Conservation (phyloP, 768 basidiomycete species). For the Amanita rimosa region DNA sequence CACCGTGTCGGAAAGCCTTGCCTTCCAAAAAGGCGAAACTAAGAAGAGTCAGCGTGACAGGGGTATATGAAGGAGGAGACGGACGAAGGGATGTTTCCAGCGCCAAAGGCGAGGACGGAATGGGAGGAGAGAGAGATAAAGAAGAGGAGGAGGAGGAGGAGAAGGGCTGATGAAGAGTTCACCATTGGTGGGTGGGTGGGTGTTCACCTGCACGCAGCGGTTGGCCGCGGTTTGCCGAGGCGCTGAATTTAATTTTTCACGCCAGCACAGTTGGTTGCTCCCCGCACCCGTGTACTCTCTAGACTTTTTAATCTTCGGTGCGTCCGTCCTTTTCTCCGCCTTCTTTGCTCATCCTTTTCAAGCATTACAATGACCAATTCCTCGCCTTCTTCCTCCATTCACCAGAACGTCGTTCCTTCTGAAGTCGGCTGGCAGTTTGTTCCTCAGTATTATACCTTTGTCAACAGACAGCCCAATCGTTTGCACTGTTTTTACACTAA, state of each 20-base stretch:
- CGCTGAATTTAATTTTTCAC: constrained; percentile 21
- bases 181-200: too few species aligned
- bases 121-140: constrained; percentile 45
- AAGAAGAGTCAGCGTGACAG: constrained; percentile 3
- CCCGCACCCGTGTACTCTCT: constrained; percentile 23
- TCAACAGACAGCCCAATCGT: constrained; percentile 94
- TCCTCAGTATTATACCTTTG: constrained; percentile 97
- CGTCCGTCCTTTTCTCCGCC: constrained; percentile 13
- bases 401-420: constrained; percentile 69
- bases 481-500: constrained; percentile 99
- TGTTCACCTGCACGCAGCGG: too few species aligned
- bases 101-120: constrained; percentile 67
- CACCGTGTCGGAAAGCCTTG: constrained; percentile 79
- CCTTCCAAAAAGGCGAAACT: constrained; percentile 84
- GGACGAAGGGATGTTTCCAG: constrained; percentile 77
- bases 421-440: constrained; percentile 99
- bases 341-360: background rate
- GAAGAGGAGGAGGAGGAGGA: constrained; percentile 31
- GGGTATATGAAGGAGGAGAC: constrained; percentile 12
- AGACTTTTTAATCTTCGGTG: constrained; percentile 18
- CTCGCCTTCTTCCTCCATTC: constrained; percentile 28
- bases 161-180: constrained; percentile 14
- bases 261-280: constrained; percentile 17
- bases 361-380: constrained; percentile 26
- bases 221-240: constrained; percentile 13